These are phyloP conservation scores for Musa acuminata DNA, from an alignment of 176 grass and related monocot species.

Conservation along the genomic window DNA sequence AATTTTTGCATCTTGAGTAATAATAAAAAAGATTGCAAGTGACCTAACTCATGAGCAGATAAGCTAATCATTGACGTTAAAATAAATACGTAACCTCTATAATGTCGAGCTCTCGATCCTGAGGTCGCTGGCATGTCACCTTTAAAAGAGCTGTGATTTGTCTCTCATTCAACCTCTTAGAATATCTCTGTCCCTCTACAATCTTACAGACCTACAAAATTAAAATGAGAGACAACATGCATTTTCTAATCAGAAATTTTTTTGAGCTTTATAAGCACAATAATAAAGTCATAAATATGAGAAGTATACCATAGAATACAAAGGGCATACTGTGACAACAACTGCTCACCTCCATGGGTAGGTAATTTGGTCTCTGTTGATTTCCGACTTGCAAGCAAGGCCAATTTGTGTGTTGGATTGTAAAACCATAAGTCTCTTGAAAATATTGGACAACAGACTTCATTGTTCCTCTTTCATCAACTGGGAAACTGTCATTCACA, in stretches of 20 bases:
- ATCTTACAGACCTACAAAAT: conserved; percentile 77
- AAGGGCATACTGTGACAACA: not conserved
- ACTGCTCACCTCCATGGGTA: conserved; percentile 84
- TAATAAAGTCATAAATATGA: not conserved
- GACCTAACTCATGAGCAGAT: not conserved
- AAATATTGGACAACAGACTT: conserved; percentile 95
- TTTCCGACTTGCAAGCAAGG: conserved; percentile 84
- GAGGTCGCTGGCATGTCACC: conserved; percentile 80
- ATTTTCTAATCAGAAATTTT: not conserved
- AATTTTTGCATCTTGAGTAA: too few species aligned
- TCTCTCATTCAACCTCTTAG: conserved; percentile 73
- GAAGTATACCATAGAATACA: conserved; percentile 1
- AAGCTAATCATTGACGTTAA: not conserved
- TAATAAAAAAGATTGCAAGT: too few species aligned
- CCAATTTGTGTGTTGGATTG: conserved; percentile 70
- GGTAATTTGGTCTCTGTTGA: conserved; percentile 80
- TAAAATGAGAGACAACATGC: not conserved
- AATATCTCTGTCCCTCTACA: conserved; percentile 87
- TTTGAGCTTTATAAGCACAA: not conserved
- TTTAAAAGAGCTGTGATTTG: conserved; percentile 85
- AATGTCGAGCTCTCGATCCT: conserved; percentile 70
- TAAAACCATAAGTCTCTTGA: conserved; percentile 90
- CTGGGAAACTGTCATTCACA: conserved; percentile 48
- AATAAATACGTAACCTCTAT: conserved; percentile 35
- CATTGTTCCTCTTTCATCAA: conserved; percentile 66